Evolutionary conservation across 192 early-diverging fungal genomes (phyloP), one percentile per base, ranked within the genome.

Genomic region (Backusella morwellensis): DNA sequence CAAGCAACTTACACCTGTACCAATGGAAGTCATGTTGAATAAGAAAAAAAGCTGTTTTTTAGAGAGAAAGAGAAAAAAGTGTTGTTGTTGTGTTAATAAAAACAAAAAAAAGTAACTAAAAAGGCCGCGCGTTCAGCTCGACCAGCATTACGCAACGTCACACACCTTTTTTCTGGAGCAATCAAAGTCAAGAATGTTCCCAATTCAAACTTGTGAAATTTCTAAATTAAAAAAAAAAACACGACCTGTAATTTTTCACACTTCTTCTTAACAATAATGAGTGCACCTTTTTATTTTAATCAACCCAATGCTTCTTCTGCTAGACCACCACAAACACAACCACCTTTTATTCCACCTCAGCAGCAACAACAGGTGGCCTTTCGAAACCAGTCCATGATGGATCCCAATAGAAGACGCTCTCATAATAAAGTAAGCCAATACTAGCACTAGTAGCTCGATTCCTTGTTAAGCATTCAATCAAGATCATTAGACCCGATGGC

Each of bases 21-120:
- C 95, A 85, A 97, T 95, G 70, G 94, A 95, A 70, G 91, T 94
- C 95, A 97, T 77, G 68, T 7, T 75, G 23, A 40, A 66, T 44
- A 44, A 19, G 0, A 19, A n/a, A 50, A 17, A n/a, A 50, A n/a
- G 47, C 7, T 19, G 6, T 50, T 50, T 50, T 50, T 50, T 19
- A 26, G 44, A 66, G 26, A 56, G 26, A 66, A 41, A 75, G 21
- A 75, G n/a, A 32, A 32, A 32, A 32, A 32, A 32, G 40, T 41
- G 32, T 32, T 32, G 32, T 3, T 32, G 32, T 40, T 40, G 36
- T 38, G 38, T 40, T 40, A 3, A 21, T 42, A 66, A 42, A 11
- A 74, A 38, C 7, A 73, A 17, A 59, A 32, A 21, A 38, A 59
- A 52, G 21, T 41, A 44, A 71, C 17, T 26, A 71, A 15, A 40